Evolutionary conservation across 2,329 filamentous ascomycete species (phyloP), one percentile per base, ranked within the genome.

Genomic region (Pseudocercospora macadamiae): DNA sequence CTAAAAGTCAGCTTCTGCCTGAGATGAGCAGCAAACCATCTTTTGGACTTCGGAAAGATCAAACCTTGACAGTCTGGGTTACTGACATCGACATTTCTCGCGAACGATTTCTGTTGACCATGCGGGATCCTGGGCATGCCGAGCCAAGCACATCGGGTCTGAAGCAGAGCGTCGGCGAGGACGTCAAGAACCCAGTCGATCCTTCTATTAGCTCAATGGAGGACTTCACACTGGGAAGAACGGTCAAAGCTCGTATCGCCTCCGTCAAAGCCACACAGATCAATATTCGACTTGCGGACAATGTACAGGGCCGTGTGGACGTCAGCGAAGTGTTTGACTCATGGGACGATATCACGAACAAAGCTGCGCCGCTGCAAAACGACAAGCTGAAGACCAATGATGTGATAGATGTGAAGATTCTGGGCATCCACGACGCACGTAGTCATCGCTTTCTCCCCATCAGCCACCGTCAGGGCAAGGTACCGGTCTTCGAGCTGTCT

Each of bases 381-480:
- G 47, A 49, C n/a, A 30, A 34, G 28, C 96, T 96, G 76, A 83
- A 85, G 62, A 79, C 82, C 51, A 89, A 90, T 66, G 85, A 93
- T 58, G 78, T 86, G 45, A 76, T 97, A 26, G 79, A 84, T 12
- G 92, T 93, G 36, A 89, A 87, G 70, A 83, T 97, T 34, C 80
- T 97, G 32, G 93, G 93, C 63, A 83, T 96, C 28, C 93, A 97
- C 71, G 92, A 97, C 76, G 90, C 92, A 51, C 88, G 89, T 65
- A 96, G 91, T 68, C 91, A 97, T 75, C 87, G 89, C 45, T 99
- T 96, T 78, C 81, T 99, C 39, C 93, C 95, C 2, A 90, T 99
- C 68, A 90, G 89, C 34, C 93, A 97, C 76, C 86, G 92, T 54
- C 86, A 87, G 48, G 87, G 86, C 56, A 93, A 92, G 73, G 87